phyloP scores from a whole-genome alignment of 2,329 filamentous ascomycete genomes.

The Stagonosporopsis vannaccii region DNA sequence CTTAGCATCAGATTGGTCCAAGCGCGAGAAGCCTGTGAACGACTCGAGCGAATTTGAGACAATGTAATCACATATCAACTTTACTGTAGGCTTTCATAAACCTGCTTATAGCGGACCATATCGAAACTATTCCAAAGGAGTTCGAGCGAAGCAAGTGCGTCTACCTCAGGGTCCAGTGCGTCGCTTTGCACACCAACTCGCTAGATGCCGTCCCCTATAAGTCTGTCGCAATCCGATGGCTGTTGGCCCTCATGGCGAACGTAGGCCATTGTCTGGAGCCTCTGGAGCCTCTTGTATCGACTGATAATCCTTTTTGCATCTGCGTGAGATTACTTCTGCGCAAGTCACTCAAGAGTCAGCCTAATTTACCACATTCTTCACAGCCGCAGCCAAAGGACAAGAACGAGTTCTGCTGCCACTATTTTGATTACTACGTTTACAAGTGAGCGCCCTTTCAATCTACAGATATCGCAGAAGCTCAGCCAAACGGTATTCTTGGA shows the following conservation, averaged over 20 bases:
- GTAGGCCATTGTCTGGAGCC: neutral
- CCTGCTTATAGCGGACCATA: too few relatives aligned
- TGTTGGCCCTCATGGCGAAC: neutral
- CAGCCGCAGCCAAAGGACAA: too few relatives aligned
- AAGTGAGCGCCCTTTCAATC: too few relatives aligned
- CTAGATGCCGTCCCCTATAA: neutral
- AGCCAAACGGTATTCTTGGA: too few relatives aligned
- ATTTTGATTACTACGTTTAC: too few relatives aligned
- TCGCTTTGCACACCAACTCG: neutral
- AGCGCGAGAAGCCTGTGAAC: neutral
- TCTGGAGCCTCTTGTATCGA: neutral
- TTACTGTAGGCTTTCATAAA: too few relatives aligned
- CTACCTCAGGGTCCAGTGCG: neutral
- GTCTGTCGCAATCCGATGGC: neutral
- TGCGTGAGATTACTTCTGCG: neutral
- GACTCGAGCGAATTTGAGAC: neutral
- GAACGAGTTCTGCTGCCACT: too few relatives aligned
- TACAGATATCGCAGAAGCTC: too few relatives aligned
- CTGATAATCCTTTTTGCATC: neutral
- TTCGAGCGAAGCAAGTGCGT: neutral
- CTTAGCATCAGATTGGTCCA: neutral
- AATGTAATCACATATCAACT: too few relatives aligned
- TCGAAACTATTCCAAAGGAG: neutral
- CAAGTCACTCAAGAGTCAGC: neutral
- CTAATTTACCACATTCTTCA: too few relatives aligned